Base-by-base conservation (phyloP, 305 asterid genomes). In the Fraxinus paxiana region DNA sequence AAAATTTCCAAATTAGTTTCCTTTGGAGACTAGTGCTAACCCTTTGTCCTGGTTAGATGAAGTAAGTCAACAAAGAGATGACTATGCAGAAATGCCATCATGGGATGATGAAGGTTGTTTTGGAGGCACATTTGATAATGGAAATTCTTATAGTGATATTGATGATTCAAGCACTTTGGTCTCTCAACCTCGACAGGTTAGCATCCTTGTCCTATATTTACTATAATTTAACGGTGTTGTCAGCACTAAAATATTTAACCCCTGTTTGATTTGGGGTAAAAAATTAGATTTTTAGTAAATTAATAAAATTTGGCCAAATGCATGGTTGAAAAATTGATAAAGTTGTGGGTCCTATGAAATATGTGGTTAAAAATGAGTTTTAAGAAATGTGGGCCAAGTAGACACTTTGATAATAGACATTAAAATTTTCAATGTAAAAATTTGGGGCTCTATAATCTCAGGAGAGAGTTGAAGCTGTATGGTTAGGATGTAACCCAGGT, bases 181-280 rank as follows among this genome's bases (percentile, higher is more conserved):
- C 80, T 92, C 97, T 85, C 98, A 93, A 88, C 98, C 98, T 76
- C 98, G 98, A 22, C 98, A 95, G 99, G 99, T 93, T 83, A 41
- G 88, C 72, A 8, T 75, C 61, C 17, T n/a, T 35, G 3, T 30
- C 38, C 26, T 5, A 48, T 79, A 13, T 6, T 48, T 75, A 71
- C 38, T 7, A 31, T 48, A 18, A 1, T 65, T 65, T 26, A 2
- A 26, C 13, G 18, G 1, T 65, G 7, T 10, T n/a, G 61, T 48
- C 20, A 13, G 6, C 56, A 15, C 22, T n/a, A 48, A 48, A 48
- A 48, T 13, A 46, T 12, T 46, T 2, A 33, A 33, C n/a, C n/a
- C n/a, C 4, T 0, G 54, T 43, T 43, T 41, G 51, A 41, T 12
- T 41, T 43, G 54, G 54, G 3, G 12, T 24, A 24, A 43, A 43